Evolutionary conservation across 257 asterid genomes (phyloP), one percentile per base, ranked within the genome.

Genomic region (Ophiorrhiza pumila): DNA sequence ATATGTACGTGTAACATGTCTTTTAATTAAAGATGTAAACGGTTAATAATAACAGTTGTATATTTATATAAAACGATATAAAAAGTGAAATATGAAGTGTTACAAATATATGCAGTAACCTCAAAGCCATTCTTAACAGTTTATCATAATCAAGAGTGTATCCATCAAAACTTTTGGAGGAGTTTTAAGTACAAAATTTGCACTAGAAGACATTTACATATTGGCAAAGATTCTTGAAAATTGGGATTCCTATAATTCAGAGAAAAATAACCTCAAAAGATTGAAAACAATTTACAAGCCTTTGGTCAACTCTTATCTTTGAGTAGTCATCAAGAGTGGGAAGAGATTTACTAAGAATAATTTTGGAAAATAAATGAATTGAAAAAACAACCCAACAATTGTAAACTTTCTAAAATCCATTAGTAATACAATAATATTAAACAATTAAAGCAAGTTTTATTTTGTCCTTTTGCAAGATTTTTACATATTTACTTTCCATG

Each of bases 401-500:
- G 0, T 52, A 2, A 7, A 0, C 27, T 52, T 18, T 0, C 58
- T 23, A 0, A 52, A 52, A 6, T 4, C 22, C 6, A 52, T 18
- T 52, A 7, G 27, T 22, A 52, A 1, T 15, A n/a, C 12, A 22
- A 52, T 20, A 9, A n/a, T 27, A 53, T 22, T n/a, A 22, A 53
- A 0, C 60, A n/a, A n/a, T 5, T 9, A 53, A n/a, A n/a, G 1
- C 4, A 22, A n/a, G 60, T n/a, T 53, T 53, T 23, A 53, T 53
- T 62, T 62, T 62, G 68, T 62, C 68, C 42, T 62, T 41, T 64
- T 15, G 69, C 50, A 17, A 64, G 6, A 64, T 35, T 25, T 29
- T 58, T 25, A 39, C 7, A 8, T 25, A 64, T 35, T 49, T 8
- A 49, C 42, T 64, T 42, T 9, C 50, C 34, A 65, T 22, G 41